Evolutionary conservation across 2,329 filamentous ascomycete genomes (phyloP).

Genomic region (Pestalotiopsis sp.): DNA sequence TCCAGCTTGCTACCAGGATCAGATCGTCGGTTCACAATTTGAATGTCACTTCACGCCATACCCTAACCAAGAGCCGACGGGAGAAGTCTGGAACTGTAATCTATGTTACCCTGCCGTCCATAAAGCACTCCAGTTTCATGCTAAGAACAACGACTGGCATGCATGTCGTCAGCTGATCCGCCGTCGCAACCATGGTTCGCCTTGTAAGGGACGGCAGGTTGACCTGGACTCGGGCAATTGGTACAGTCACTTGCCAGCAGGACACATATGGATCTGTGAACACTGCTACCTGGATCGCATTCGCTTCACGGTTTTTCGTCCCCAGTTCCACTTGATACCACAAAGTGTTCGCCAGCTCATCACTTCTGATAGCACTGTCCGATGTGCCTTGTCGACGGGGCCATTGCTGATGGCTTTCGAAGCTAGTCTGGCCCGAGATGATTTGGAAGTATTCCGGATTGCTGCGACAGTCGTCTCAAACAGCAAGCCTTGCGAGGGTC

Average conservation of each 20-base stretch:
- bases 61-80: neutral
- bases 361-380: neutral
- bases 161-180: neutral
- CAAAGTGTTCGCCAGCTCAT: neutral
- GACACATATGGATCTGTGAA: conserved; percentile 8
- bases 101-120: neutral
- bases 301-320: neutral
- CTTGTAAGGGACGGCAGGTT: neutral
- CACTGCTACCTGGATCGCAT: conserved; percentile 11
- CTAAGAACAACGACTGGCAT: neutral
- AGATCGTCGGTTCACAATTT: neutral
- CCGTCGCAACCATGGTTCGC: neutral
- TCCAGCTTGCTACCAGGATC: conserved; percentile 13
- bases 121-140: neutral
- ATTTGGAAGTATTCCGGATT: conserved; percentile 2
- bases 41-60: neutral
- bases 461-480: neutral
- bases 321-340: neutral
- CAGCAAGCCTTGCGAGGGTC: neutral
- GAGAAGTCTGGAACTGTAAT: neutral
- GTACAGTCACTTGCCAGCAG: neutral
- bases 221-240: neutral
- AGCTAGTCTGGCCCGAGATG: neutral
- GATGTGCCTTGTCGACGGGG: neutral
- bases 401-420: conserved; percentile 6